Evolutionary conservation across 1,139 yeast species (phyloP).

Genomic region (Yamadazyma blattariae): DNA sequence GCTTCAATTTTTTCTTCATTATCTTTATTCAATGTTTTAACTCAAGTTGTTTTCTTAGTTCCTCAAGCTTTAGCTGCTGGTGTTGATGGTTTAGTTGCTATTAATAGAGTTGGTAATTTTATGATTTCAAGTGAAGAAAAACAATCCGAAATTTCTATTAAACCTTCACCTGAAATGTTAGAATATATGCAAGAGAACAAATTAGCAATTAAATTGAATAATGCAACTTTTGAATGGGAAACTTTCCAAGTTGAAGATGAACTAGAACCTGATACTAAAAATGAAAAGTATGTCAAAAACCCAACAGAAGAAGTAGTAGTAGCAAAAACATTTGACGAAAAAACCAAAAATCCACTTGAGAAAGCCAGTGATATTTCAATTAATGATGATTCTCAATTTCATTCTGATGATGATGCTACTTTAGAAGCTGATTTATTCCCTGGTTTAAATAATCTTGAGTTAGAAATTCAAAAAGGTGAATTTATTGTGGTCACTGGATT

Average conservation of each 20-base stretch:
- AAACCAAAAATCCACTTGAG: background rate
- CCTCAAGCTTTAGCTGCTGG: conserved; percentile 73
- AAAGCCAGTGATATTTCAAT: background rate
- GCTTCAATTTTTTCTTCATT: conserved; percentile 80
- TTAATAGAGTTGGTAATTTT: conserved; percentile 56
- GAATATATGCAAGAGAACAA: conserved; percentile 17
- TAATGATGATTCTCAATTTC: background rate
- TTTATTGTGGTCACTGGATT: conserved; percentile 67
- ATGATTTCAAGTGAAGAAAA: conserved; percentile 37
- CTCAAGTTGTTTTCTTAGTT: conserved; percentile 53
- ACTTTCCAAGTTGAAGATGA: conserved; percentile 29
- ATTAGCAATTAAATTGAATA: conserved; percentile 23
- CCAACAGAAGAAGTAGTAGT: background rate
- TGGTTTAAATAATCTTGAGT: conserved; percentile 37
- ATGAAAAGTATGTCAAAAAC: conserved; percentile 6
- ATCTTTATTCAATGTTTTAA: conserved; percentile 63
- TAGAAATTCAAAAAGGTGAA: conserved; percentile 53
- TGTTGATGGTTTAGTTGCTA: conserved; percentile 66
- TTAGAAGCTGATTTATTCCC: conserved; percentile 16
- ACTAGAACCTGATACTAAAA: conserved; percentile 12
- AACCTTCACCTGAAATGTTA: conserved; percentile 4
- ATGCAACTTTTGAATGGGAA: conserved; percentile 39
- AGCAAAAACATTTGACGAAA: background rate
- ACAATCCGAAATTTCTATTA: conserved; percentile 15
- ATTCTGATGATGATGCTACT: conserved; percentile 20